Evolutionary conservation across 305 asterid species (phyloP).

Genomic region (Rubia peregrina): DNA sequence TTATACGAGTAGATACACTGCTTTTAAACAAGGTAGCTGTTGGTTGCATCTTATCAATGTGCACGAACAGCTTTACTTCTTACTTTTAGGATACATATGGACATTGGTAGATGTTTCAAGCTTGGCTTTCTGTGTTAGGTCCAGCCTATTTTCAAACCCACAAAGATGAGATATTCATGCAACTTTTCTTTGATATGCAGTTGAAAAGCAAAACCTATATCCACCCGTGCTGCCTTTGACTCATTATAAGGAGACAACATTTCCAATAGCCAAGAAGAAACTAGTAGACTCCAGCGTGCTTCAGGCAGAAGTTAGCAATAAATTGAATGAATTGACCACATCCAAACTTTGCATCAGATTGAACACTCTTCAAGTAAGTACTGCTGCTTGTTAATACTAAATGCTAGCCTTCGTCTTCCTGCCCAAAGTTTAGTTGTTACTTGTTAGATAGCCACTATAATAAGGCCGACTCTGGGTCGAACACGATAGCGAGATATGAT

Average conservation of each 20-base stretch:
- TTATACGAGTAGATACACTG: background rate
- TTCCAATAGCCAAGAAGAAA: conserved; percentile 74
- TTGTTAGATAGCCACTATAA: background rate
- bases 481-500: background rate
- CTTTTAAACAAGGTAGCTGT: background rate
- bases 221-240: conserved; percentile 90
- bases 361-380: conserved; percentile 84
- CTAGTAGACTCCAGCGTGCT: conserved; percentile 47
- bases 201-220: conserved; percentile 59
- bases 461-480: background rate
- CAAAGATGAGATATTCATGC: conserved; percentile 21
- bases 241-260: conserved; percentile 75
- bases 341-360: conserved; percentile 83
- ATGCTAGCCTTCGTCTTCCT: background rate
- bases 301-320: conserved; percentile 48
- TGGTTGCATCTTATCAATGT: background rate
- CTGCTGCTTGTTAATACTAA: conserved; percentile 24
- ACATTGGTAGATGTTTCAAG: background rate
- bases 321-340: conserved; percentile 61
- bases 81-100: background rate
- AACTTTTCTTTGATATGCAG: conserved; percentile 40
- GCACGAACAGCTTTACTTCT: background rate
- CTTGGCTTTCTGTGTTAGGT: background rate
- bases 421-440: background rate
- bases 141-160: conserved; percentile 8